Evolutionary conservation across 2,329 filamentous ascomycete genomes (phyloP).

Genomic region (Xylariaceae sp.): DNA sequence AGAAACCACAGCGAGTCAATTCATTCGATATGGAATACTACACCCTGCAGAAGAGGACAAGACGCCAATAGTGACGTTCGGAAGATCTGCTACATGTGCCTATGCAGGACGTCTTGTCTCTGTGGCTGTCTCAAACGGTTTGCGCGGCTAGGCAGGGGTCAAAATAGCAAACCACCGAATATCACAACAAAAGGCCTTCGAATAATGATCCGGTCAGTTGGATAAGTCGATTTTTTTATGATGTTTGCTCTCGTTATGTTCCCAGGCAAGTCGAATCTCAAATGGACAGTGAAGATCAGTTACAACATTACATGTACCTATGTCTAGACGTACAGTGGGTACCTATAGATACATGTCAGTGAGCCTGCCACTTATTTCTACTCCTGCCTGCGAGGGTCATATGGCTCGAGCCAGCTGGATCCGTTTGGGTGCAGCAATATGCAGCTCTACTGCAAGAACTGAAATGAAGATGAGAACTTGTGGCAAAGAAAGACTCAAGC

Average conservation of each 20-base stretch:
- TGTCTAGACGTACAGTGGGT: too few species aligned
- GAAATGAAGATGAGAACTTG: constrained; percentile 28
- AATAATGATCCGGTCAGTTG: too few species aligned
- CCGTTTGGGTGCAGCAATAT: constrained; percentile 26
- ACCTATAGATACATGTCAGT: too few species aligned
- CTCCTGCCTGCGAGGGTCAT: too few species aligned
- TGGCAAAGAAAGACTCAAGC: constrained; percentile 7
- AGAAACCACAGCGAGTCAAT: constrained; percentile 4
- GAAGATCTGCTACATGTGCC: constrained; percentile 10
- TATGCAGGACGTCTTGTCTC: constrained; percentile 9
- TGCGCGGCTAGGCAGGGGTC: constrained; percentile 10
- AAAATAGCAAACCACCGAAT: too few species aligned
- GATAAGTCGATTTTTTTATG: too few species aligned
- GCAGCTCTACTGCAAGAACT: constrained; percentile 25
- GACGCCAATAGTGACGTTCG: constrained; percentile 16
- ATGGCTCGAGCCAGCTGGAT: constrained; percentile 12
- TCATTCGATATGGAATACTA: background rate
- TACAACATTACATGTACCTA: too few species aligned
- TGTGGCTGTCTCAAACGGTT: constrained; percentile 9
- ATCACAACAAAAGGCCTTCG: too few species aligned
- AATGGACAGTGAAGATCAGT: too few species aligned
- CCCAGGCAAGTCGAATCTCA: too few species aligned
- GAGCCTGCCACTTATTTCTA: too few species aligned
- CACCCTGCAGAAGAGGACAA: constrained; percentile 3
- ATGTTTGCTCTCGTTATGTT: too few species aligned